phyloP scores from a whole-genome alignment of 345 rosid genomes.

The Anastatica hierochuntica region DNA sequence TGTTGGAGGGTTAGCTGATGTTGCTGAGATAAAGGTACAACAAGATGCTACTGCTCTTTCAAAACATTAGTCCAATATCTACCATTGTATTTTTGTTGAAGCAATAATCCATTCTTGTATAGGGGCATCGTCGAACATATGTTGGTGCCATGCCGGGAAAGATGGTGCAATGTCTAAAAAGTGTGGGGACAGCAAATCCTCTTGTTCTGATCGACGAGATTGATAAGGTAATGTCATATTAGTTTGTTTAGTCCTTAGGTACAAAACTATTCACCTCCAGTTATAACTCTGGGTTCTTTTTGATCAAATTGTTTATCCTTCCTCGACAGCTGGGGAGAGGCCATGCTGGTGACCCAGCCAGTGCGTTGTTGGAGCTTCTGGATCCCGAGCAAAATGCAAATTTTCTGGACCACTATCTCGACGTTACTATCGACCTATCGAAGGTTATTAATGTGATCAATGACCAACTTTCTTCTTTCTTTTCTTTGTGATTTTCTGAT shows the following conservation, averaged over 20 bases:
- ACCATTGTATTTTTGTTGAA: not conserved
- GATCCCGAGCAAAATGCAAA: conserved; percentile 99
- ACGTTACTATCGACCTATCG: conserved; percentile 87
- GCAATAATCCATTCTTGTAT: conserved; percentile 10
- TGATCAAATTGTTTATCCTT: conserved; percentile 3
- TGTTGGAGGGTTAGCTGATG: conserved; percentile 97
- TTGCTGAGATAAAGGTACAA: conserved; percentile 97
- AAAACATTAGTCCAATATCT: not conserved
- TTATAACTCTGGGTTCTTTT: no score
- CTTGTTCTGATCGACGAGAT: conserved; percentile 98
- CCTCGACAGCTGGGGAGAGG: conserved; percentile 83
- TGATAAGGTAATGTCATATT: conserved; percentile 60
- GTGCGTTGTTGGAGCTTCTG: conserved; percentile 96
- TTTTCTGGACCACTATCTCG: conserved; percentile 97
- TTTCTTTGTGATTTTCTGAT: no score
- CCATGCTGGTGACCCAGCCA: conserved; percentile 97
- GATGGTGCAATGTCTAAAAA: conserved; percentile 99
- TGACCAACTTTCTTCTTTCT: not conserved
- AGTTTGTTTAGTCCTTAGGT: not conserved
- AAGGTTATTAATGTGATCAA: conserved; percentile 45
- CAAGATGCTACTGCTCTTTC: no score
- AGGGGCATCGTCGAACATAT: conserved; percentile 99
- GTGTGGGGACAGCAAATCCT: conserved; percentile 97
- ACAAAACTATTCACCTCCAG: no score
- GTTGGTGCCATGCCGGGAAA: conserved; percentile 99